phyloP scores from a whole-genome alignment of 768 basidiomycete species.

The Suillus hirtellus region DNA sequence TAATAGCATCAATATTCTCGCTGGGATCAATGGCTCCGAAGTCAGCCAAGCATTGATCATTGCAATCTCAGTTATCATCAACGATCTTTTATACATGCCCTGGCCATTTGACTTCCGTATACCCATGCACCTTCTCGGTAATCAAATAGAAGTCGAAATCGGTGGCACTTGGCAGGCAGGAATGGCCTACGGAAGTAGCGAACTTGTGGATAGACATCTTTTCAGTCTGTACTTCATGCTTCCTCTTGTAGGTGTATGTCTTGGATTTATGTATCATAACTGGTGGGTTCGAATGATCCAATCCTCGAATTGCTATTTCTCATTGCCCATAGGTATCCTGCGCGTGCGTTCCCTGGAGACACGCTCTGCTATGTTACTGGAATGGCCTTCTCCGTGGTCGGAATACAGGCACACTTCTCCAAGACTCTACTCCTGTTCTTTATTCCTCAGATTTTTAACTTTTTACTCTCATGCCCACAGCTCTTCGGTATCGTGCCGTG shows the following conservation, averaged over 20 bases:
- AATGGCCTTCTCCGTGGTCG: constrained; percentile 98
- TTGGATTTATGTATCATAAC: constrained; percentile 92
- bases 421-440: constrained; percentile 97
- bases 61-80: constrained; percentile 84
- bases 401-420: constrained; percentile 95
- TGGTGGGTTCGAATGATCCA: constrained; percentile 57
- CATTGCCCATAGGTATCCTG: constrained; percentile 76
- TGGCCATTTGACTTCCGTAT: constrained; percentile 76
- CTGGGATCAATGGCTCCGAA: constrained; percentile 97
- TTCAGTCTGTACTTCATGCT: constrained; percentile 98
- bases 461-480: constrained; percentile 91
- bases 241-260: constrained; percentile 87
- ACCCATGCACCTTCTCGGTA: constrained; percentile 69
- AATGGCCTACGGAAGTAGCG: constrained; percentile 81
- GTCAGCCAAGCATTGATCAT: constrained; percentile 93
- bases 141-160: constrained; percentile 64
- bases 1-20: constrained; percentile 98
- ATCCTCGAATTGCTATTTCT: background rate
- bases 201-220: constrained; percentile 90
- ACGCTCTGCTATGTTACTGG: constrained; percentile 97
- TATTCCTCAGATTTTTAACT: constrained; percentile 98
- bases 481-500: constrained; percentile 92
- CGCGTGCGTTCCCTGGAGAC: constrained; percentile 92
- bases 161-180: constrained; percentile 83
- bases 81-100: constrained; percentile 93